These are phyloP conservation scores for Lodderomyces pseudojiufengensis DNA, from an alignment of 1,139 yeast genomes.

Conservation along the genomic window DNA sequence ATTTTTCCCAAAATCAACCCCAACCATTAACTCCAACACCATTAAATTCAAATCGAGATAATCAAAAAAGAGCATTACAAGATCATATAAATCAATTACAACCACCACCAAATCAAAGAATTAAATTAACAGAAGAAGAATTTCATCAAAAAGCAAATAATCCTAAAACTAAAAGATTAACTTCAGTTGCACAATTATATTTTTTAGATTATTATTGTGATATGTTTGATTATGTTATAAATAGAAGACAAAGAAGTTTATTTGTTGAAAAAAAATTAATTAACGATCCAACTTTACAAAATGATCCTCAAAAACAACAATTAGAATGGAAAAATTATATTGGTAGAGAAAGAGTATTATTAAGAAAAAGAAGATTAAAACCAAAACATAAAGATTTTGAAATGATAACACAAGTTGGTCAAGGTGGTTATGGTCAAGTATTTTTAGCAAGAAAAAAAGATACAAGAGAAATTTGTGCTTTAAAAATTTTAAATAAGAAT, in stretches of 20 bases:
- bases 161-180: constrained; percentile 79
- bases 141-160: constrained; percentile 59
- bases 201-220: constrained; percentile 95
- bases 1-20: constrained; percentile 8
- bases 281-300: constrained; percentile 37
- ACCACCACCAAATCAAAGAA: constrained; percentile 18
- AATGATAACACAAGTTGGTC: constrained; percentile 97
- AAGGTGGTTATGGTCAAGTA: constrained; percentile 99
- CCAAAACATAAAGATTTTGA: constrained; percentile 95
- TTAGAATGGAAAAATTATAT: constrained; percentile 78
- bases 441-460: constrained; percentile 92
- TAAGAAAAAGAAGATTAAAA: constrained; percentile 85
- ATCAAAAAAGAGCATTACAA: constrained; percentile 10
- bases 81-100: constrained; percentile 35
- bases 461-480: constrained; percentile 92
- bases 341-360: constrained; percentile 78
- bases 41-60: constrained; percentile 2
- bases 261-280: constrained; percentile 60
- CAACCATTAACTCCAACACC: constrained; percentile 9
- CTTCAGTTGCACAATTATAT: constrained; percentile 78
- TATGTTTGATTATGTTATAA: constrained; percentile 87
- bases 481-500: constrained; percentile 86
- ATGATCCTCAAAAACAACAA: constrained; percentile 47
- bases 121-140: constrained; percentile 34
- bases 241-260: constrained; percentile 73